Percentiles rank a stretch among this genome's conserved stretches.
phyloP scores from a whole-genome alignment of 305 asterid genomes.

The Plantago coronopus region DNA sequence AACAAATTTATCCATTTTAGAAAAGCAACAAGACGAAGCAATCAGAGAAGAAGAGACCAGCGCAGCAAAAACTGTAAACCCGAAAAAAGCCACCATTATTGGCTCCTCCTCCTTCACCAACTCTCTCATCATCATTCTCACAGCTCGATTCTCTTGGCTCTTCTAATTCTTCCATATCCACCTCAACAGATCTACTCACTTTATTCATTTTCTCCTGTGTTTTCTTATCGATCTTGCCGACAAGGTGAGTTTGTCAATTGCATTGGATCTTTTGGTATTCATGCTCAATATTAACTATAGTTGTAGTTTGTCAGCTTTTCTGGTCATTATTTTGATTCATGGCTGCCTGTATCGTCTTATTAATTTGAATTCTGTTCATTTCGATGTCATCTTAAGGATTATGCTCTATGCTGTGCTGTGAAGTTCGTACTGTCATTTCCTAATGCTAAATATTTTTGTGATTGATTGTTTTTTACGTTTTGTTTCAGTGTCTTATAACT shows the following conservation, averaged over 20 bases:
- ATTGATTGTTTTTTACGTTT: slow-evolving; percentile 11
- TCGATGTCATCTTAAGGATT: neutral
- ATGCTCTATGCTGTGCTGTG: neutral
- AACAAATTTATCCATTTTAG: neutral
- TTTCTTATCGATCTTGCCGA: neutral
- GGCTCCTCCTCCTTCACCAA: neutral
- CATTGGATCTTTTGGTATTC: neutral
- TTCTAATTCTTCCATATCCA: neutral
- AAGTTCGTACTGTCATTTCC: neutral
- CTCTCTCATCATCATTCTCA: neutral
- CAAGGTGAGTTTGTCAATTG: neutral
- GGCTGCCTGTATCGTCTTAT: too few species aligned
- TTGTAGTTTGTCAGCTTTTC: neutral
- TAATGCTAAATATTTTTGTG: slow-evolving; percentile 17
- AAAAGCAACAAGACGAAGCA: neutral
- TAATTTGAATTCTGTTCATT: too few species aligned
- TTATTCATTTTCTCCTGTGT: neutral
- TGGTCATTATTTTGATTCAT: too few species aligned
- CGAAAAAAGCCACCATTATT: slow-evolving; percentile 2
- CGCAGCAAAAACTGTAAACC: neutral
- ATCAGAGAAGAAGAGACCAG: neutral
- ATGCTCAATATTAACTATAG: neutral
- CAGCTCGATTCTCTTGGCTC: neutral
- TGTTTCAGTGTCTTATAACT: slow-evolving; percentile 12
- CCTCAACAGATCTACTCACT: neutral